phyloP scores from a whole-genome alignment of 371 early-diverging fungal species.

The Amoeboaphelidium occidentale region DNA sequence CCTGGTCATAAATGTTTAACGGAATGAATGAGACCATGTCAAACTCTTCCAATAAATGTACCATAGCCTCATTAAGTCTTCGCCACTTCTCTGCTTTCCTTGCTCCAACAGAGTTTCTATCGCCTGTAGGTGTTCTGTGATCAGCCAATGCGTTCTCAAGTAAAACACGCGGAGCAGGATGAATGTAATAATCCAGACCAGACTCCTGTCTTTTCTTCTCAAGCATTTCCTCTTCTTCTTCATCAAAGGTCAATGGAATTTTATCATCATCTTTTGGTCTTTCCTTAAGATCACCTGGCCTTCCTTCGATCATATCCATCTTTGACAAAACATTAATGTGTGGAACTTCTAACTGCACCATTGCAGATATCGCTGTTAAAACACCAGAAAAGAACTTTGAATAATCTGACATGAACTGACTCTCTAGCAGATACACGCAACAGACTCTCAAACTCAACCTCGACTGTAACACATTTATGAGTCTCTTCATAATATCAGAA shows the following conservation, averaged over 20 bases:
- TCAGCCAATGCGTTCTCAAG: not conserved
- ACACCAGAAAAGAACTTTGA: constrained; percentile 88
- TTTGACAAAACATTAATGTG: constrained; percentile 94
- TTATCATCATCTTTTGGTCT: not conserved
- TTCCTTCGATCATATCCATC: constrained; percentile 61
- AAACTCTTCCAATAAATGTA: constrained; percentile 49
- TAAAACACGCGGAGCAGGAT: not conserved
- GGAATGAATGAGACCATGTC: constrained; percentile 88
- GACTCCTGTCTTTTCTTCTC: not conserved
- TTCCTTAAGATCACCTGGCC: not conserved
- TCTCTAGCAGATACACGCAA: constrained; percentile 80
- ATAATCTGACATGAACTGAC: constrained; percentile 80
- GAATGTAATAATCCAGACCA: not conserved
- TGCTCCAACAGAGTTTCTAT: no score
- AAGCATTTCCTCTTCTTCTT: not conserved
- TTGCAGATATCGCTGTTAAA: constrained; percentile 44
- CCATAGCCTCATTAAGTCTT: constrained; percentile 64
- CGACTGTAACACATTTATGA: constrained; percentile 36
- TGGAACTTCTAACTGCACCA: constrained; percentile 84
- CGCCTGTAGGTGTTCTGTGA: no score
- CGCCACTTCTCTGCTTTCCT: constrained; percentile 24
- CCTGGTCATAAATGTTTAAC: constrained; percentile 80
- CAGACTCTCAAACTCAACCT: constrained; percentile 22
- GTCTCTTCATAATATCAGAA: constrained; percentile 63
- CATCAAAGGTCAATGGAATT: not conserved